Evolutionary conservation across 768 basidiomycete species (phyloP).

Genomic region (Collybiopsis luxurians): DNA sequence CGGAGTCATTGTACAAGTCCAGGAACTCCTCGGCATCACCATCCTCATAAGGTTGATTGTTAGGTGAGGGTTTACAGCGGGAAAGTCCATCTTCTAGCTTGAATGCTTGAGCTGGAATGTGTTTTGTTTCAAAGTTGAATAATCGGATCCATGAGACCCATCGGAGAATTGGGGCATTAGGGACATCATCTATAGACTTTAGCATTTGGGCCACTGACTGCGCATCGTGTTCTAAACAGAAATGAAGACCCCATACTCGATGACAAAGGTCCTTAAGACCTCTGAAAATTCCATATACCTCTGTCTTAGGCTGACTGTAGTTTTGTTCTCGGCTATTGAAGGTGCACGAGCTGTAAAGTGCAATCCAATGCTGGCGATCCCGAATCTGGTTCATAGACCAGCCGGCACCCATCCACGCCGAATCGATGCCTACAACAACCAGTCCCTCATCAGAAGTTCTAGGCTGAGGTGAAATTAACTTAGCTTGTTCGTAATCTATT

Average conservation of each 20-base stretch:
- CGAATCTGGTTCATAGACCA: slow-evolving; percentile 30
- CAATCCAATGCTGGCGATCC: slow-evolving; percentile 17
- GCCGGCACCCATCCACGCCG: too few species aligned
- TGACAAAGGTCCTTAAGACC: slow-evolving; percentile 27
- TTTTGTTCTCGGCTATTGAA: slow-evolving; percentile 27
- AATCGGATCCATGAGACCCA: slow-evolving; percentile 34
- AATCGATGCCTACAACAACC: too few species aligned
- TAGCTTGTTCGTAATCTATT: background rate
- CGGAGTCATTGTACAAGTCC: slow-evolving; percentile 7
- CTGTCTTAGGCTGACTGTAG: slow-evolving; percentile 35
- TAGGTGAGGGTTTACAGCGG: slow-evolving; percentile 1
- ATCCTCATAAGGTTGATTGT: slow-evolving; percentile 8
- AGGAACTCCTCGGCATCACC: slow-evolving; percentile 20
- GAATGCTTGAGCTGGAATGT: slow-evolving; percentile 28
- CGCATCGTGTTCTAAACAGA: slow-evolving; percentile 32
- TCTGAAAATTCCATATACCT: slow-evolving; percentile 34
- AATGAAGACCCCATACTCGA: slow-evolving; percentile 27
- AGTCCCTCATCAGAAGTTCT: background rate
- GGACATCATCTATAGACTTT: slow-evolving; percentile 28
- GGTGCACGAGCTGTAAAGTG: slow-evolving; percentile 29
- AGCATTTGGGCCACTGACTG: slow-evolving; percentile 35
- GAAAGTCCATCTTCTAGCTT: slow-evolving; percentile 35
- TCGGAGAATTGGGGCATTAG: slow-evolving; percentile 30
- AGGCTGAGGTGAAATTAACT: background rate
- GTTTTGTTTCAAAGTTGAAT: slow-evolving; percentile 34